A percentile compares a stretch with the other conserved stretches of the same genome.
phyloP scores from a whole-genome alignment of 140 eudicot genomes.

The Senecio squalidus region DNA sequence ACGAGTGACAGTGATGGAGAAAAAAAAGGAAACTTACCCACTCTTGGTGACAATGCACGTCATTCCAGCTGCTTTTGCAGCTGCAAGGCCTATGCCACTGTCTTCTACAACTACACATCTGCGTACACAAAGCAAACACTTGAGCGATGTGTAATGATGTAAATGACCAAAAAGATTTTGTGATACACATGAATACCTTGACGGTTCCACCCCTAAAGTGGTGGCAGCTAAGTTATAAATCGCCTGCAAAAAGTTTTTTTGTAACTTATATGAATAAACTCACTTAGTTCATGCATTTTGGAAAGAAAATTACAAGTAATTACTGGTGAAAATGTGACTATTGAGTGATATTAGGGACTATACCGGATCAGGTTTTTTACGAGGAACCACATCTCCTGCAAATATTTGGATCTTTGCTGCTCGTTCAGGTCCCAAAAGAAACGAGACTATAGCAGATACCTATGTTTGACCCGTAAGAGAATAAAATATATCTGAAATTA shows the following conservation, averaged over 20 bases:
- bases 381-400: slow-evolving; percentile 99
- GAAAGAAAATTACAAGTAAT: background rate
- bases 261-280: background rate
- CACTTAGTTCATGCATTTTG: background rate
- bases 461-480: no score
- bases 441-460: slow-evolving; percentile 98
- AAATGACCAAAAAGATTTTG: background rate
- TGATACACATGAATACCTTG: slow-evolving; percentile 45
- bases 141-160: background rate
- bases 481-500: no score
- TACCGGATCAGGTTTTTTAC: slow-evolving; percentile 98
- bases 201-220: slow-evolving; percentile 78
- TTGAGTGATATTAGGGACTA: background rate
- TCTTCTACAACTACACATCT: slow-evolving; percentile 98
- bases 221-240: slow-evolving; percentile 83
- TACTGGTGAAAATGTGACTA: no score
- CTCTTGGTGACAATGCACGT: slow-evolving; percentile 92
- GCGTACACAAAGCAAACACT: slow-evolving; percentile 15
- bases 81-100: slow-evolving; percentile 96
- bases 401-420: slow-evolving; percentile 85
- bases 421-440: slow-evolving; percentile 81
- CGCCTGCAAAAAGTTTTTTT: slow-evolving; percentile 67
- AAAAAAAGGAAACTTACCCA: slow-evolving; percentile 43
- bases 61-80: slow-evolving; percentile 99
- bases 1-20: background rate